phyloP scores from a whole-genome alignment of 179 eudicot species.

The Dionaea muscipula region DNA sequence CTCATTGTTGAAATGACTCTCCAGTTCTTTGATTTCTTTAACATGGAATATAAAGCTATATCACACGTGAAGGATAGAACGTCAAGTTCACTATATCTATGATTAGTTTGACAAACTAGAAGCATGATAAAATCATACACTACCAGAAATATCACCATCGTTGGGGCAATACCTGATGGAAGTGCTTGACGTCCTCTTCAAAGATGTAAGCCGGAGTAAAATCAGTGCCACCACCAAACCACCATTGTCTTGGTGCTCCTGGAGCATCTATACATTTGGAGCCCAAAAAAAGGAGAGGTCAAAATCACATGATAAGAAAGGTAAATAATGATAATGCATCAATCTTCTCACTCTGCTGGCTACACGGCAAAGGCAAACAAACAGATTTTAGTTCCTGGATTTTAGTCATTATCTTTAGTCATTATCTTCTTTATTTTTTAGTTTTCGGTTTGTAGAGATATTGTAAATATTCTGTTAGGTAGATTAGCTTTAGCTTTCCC shows the following conservation, averaged over 20 bases:
- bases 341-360: too few relatives aligned
- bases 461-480: too few relatives aligned
- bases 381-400: too few relatives aligned
- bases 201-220: constrained; percentile 83
- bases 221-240: constrained; percentile 99
- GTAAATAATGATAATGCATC: background rate
- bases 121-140: background rate
- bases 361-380: too few relatives aligned
- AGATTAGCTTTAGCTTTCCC: too few relatives aligned
- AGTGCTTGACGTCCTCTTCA: constrained; percentile 95
- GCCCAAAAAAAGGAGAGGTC: background rate
- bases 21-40: too few relatives aligned
- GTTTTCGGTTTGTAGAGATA: too few relatives aligned
- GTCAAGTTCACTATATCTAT: background rate
- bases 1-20: too few relatives aligned
- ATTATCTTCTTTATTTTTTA: too few relatives aligned
- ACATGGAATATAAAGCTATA: too few relatives aligned
- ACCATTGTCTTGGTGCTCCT: constrained; percentile 95
- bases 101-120: background rate
- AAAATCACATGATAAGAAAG: background rate
- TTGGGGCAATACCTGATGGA: constrained; percentile 56
- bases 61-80: too few relatives aligned
- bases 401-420: too few relatives aligned
- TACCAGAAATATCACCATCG: background rate
- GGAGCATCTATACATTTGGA: constrained; percentile 47